Evolutionary conservation across 306 rosid genomes (phyloP).

Genomic region (Sechiopsis laciniata): DNA sequence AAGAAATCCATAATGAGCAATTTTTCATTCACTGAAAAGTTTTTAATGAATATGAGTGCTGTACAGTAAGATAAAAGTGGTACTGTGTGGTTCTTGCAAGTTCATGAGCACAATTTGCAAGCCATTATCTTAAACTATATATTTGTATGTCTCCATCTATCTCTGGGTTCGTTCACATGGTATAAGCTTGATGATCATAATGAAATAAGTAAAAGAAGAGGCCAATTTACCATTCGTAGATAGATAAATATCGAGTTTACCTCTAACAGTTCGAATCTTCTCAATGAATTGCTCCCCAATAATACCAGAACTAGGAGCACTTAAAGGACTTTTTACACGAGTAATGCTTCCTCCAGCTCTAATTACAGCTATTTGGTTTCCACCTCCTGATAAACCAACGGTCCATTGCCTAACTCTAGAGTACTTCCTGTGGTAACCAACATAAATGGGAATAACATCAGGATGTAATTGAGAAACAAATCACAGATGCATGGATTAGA

Average conservation of each 20-base stretch:
- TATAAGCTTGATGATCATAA: slow-evolving; percentile 7
- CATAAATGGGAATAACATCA: slow-evolving; percentile 1
- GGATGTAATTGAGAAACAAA: not conserved
- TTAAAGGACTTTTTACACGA: slow-evolving; percentile 48
- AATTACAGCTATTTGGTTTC: slow-evolving; percentile 75
- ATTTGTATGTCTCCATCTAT: not conserved
- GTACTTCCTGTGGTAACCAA: slow-evolving; percentile 53
- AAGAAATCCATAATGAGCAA: slow-evolving; percentile 13
- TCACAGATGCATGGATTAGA: not conserved
- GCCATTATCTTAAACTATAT: not conserved
- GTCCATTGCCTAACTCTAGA: slow-evolving; percentile 70
- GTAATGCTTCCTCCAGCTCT: slow-evolving; percentile 93
- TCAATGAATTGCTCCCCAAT: slow-evolving; percentile 78
- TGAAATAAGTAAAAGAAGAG: not conserved
- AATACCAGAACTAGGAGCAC: slow-evolving; percentile 58
- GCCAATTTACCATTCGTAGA: not conserved
- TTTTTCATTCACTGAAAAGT: not conserved
- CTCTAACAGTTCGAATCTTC: slow-evolving; percentile 81
- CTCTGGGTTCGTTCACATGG: not conserved
- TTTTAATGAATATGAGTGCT: not conserved
- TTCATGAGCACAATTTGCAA: slow-evolving; percentile 15
- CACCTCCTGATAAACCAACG: slow-evolving; percentile 70
- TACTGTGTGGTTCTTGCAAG: not conserved
- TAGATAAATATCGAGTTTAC: slow-evolving; percentile 36
- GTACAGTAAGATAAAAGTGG: not conserved